Conservation (phyloP, 345 rosid species). For the Jatropha curcas region DNA sequence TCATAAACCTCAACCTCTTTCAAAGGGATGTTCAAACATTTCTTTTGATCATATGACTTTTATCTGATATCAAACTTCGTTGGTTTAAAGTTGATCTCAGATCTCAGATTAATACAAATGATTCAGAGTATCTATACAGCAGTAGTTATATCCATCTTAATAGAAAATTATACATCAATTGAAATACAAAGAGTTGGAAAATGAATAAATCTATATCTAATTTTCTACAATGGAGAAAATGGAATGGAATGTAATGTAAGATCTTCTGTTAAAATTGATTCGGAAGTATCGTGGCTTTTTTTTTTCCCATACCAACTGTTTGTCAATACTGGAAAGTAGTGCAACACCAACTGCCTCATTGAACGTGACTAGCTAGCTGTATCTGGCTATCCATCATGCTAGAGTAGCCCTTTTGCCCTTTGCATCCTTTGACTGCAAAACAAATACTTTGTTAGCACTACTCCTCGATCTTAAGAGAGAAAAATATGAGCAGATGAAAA, state of each 20-base stretch:
- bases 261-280: not conserved
- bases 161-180: not conserved
- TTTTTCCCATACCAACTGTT: not conserved
- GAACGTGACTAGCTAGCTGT: not conserved
- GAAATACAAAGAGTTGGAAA: not conserved
- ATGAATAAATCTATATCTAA: not conserved
- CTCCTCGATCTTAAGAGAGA: not conserved
- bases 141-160: not conserved
- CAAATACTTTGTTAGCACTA: conserved; percentile 19
- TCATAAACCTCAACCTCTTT: too few species aligned
- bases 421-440: conserved; percentile 64
- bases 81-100: too few species aligned
- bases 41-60: too few species aligned
- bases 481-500: not conserved
- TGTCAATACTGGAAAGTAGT: too few species aligned
- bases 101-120: too few species aligned
- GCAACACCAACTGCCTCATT: not conserved
- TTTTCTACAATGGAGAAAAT: not conserved
- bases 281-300: not conserved
- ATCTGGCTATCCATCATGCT: conserved; percentile 45
- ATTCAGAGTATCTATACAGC: not conserved
- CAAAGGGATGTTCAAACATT: too few species aligned
- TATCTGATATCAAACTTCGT: too few species aligned
- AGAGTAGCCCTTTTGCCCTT: conserved; percentile 88
- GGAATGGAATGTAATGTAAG: not conserved